These are phyloP conservation scores for Neoarthrinium moseri DNA, from an alignment of 2,329 filamentous ascomycete species.

Conservation along the genomic window DNA sequence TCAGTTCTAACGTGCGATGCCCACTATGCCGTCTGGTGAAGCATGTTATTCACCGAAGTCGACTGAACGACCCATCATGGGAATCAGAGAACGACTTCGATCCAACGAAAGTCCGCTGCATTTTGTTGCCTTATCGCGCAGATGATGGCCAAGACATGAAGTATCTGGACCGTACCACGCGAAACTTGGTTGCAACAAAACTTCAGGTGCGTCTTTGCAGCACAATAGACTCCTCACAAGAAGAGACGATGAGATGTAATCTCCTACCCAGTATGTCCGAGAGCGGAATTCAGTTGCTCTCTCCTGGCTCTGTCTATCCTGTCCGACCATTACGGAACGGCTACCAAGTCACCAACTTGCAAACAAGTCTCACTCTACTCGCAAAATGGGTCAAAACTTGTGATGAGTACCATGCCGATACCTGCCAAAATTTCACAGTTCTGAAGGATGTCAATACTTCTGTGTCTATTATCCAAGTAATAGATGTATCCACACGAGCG, in stretches of 20 bases:
- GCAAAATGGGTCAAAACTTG: neutral
- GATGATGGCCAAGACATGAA: neutral
- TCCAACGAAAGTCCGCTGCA: neutral
- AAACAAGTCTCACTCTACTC: neutral
- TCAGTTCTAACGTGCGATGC: neutral
- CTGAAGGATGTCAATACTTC: too few species aligned
- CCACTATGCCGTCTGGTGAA: constrained; percentile 3
- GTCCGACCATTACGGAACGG: constrained; percentile 1
- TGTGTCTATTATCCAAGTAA: neutral
- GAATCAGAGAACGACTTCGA: neutral
- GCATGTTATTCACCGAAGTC: neutral
- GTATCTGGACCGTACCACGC: neutral
- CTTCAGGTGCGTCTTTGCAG: neutral
- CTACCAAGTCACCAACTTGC: neutral
- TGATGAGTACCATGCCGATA: neutral
- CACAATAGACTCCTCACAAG: neutral
- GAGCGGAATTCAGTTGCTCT: neutral
- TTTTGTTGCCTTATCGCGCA: neutral
- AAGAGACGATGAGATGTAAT: neutral
- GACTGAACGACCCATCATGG: too few species aligned
- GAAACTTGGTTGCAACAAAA: neutral
- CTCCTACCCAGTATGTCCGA: neutral
- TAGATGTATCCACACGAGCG: neutral
- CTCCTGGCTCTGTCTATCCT: neutral
- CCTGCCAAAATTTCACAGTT: neutral